phyloP scores from a whole-genome alignment of 371 early-diverging fungal species.

The Mycotypha africana region DNA sequence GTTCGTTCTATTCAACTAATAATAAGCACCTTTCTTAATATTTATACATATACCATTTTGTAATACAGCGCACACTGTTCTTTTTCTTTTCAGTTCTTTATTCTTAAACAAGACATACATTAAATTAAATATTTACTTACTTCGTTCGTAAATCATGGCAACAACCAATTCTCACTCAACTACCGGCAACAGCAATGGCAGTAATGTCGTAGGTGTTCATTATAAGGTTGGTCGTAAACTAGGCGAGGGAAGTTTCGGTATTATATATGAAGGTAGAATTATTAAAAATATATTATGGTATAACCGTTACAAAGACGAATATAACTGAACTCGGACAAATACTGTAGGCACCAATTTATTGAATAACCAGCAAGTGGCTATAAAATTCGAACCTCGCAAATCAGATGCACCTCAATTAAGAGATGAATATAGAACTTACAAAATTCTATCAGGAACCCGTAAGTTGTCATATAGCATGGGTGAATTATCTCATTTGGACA shows the following conservation, averaged over 20 bases:
- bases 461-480: not conserved
- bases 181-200: slow-evolving; percentile 4
- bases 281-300: not conserved
- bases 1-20: not conserved
- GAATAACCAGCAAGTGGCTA: slow-evolving; percentile 80
- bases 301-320: not conserved
- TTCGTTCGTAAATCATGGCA: too few relatives aligned
- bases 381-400: slow-evolving; percentile 92
- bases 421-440: slow-evolving; percentile 65
- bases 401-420: slow-evolving; percentile 80
- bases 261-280: slow-evolving; percentile 87
- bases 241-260: slow-evolving; percentile 93
- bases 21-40: not conserved
- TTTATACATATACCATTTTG: not conserved
- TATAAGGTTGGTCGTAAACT: slow-evolving; percentile 89
- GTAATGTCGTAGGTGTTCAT: slow-evolving; percentile 82
- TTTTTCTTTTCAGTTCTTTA: not conserved
- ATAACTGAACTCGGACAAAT: too few relatives aligned
- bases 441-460: slow-evolving; percentile 71
- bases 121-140: slow-evolving; percentile 2
- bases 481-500: too few relatives aligned
- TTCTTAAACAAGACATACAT: not conserved
- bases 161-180: too few relatives aligned
- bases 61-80: too few relatives aligned
- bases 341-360: slow-evolving; percentile 61